phyloP scores from a whole-genome alignment of 192 early-diverging fungal genomes.

The Coemansia sp. region DNA sequence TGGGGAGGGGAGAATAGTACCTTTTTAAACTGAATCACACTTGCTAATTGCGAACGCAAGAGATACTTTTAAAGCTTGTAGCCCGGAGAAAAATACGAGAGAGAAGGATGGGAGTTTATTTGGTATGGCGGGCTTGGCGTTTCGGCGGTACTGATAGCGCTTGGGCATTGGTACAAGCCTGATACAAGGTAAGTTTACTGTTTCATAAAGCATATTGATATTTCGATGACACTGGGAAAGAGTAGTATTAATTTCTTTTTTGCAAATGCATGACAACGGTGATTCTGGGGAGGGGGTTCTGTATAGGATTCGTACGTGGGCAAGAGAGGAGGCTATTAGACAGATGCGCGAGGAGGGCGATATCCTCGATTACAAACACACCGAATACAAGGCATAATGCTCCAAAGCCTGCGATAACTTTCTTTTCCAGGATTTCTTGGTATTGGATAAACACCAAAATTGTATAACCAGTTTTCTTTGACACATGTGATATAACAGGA shows the following conservation, averaged over 20 bases:
- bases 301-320: constrained; percentile 70
- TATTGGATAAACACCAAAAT: background rate
- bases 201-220: no score
- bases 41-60: no score
- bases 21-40: background rate
- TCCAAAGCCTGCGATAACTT: background rate
- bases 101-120: constrained; percentile 73
- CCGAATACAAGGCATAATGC: constrained; percentile 42
- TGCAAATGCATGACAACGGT: background rate
- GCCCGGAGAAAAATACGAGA: constrained; percentile 66
- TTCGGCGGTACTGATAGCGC: constrained; percentile 57
- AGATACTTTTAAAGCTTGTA: constrained; percentile 11
- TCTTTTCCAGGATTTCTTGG: constrained; percentile 4
- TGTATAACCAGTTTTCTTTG: background rate
- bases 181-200: constrained; percentile 74
- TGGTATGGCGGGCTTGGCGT: constrained; percentile 65
- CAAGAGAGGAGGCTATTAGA: constrained; percentile 70
- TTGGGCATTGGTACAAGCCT: constrained; percentile 70
- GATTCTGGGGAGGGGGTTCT: background rate
- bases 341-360: constrained; percentile 70
- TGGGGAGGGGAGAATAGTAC: background rate
- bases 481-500: background rate
- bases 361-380: constrained; percentile 61
- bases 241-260: background rate
- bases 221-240: background rate